Evolutionary conservation across 768 basidiomycete species (phyloP).

Genomic region (Collybia sp.): DNA sequence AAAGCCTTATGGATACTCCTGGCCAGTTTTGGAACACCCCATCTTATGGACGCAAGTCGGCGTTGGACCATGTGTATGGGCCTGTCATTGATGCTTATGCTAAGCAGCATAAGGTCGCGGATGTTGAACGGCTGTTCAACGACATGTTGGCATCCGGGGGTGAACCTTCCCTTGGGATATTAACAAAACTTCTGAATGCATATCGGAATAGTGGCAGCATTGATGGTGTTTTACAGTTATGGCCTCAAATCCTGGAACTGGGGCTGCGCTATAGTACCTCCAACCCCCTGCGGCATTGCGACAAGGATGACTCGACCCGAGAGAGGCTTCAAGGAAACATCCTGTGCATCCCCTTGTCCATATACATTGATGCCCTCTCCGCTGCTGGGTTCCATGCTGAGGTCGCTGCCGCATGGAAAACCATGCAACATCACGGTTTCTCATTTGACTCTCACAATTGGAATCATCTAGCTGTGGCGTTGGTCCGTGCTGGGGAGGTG

Average conservation of each 20-base stretch:
- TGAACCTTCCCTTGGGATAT: conserved; percentile 50
- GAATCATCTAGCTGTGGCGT: conserved; percentile 76
- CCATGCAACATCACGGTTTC: conserved; percentile 58
- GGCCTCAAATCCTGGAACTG: conserved; percentile 64
- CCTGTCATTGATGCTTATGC: conserved; percentile 58
- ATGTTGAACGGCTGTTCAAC: conserved; percentile 53
- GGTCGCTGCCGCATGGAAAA: conserved; percentile 64
- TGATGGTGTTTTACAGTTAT: conserved; percentile 53
- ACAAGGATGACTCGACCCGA: conserved; percentile 10
- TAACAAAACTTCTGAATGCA: conserved; percentile 65
- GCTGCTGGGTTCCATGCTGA: conserved; percentile 53
- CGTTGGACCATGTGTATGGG: conserved; percentile 51
- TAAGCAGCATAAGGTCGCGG: conserved; percentile 33
- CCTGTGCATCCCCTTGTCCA: conserved; percentile 76
- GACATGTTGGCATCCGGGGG: conserved; percentile 51
- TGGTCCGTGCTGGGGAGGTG: conserved; percentile 77
- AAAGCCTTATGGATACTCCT: conserved; percentile 36
- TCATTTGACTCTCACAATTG: conserved; percentile 87
- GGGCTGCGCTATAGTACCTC: conserved; percentile 38
- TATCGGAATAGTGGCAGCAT: conserved; percentile 59
- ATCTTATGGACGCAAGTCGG: conserved; percentile 31
- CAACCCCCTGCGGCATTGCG: conserved; percentile 24
- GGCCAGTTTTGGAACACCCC: conserved; percentile 34
- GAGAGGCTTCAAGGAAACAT: conserved; percentile 36
- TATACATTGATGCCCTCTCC: conserved; percentile 76